phyloP scores from a whole-genome alignment of 805 yeast genomes.

The Metschnikowia proteae region DNA sequence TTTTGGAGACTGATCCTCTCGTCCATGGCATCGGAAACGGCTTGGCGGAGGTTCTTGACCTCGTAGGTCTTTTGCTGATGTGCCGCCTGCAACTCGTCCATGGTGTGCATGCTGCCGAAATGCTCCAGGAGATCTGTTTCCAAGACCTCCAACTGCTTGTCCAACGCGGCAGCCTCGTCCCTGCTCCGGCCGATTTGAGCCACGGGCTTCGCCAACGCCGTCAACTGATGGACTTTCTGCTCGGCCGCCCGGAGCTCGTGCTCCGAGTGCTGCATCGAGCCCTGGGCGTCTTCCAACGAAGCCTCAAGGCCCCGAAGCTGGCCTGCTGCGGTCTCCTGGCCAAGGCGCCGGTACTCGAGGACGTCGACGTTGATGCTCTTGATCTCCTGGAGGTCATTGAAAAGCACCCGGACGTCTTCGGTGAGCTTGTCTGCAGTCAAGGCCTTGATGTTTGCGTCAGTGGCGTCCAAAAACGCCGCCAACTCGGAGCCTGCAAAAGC shows the following conservation, averaged over 20 bases:
- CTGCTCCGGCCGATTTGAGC: constrained; percentile 32
- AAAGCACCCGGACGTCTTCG: constrained; percentile 28
- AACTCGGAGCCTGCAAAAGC: constrained; percentile 48
- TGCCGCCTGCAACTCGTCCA: constrained; percentile 44
- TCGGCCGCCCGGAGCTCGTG: background rate
- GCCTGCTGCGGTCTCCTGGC: background rate
- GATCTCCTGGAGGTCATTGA: constrained; percentile 29
- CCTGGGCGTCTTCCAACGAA: background rate
- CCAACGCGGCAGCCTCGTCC: constrained; percentile 26
- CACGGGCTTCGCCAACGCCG: constrained; percentile 24
- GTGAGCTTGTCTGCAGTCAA: constrained; percentile 27
- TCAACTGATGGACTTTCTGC: background rate
- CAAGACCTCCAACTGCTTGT: constrained; percentile 25
- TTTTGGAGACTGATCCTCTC: constrained; percentile 44
- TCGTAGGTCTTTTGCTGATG: constrained; percentile 37
- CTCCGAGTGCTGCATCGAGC: background rate
- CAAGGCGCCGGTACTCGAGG: constrained; percentile 23
- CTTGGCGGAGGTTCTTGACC: constrained; percentile 39
- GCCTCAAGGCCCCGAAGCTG: background rate
- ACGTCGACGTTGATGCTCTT: constrained; percentile 31
- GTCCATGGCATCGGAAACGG: constrained; percentile 29
- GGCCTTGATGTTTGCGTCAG: constrained; percentile 28
- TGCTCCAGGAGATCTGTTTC: constrained; percentile 34
- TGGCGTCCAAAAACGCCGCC: constrained; percentile 24
- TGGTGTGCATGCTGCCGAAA: constrained; percentile 33